A percentile compares a stretch with the other conserved stretches of the same genome.
Evolutionary conservation across 176 grass and related monocot species (phyloP).

Genomic region (Eleusine coracana): DNA sequence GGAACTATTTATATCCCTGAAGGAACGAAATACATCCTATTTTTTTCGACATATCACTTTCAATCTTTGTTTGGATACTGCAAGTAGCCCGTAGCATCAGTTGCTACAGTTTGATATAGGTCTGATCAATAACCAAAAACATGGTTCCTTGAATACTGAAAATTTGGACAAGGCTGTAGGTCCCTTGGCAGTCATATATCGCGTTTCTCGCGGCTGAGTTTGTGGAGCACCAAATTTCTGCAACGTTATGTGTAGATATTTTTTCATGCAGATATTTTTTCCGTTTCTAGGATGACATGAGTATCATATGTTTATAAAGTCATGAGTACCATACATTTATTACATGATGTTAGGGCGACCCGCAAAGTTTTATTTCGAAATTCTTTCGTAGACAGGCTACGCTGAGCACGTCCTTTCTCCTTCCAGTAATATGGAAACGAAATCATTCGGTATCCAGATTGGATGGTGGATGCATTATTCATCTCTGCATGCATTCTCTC

Average conservation of each 20-base stretch:
- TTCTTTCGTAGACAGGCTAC: conserved; percentile 13
- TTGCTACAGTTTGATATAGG: conserved; percentile 22
- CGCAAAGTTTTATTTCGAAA: background rate
- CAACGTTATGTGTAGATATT: conserved; percentile 4
- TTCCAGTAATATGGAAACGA: background rate
- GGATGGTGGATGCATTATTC: conserved; percentile 14
- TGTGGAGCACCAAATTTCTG: background rate
- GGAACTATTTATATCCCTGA: background rate
- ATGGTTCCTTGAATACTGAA: background rate
- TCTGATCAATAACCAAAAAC: conserved; percentile 8
- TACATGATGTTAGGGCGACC: conserved; percentile 5
- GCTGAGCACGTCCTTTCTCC: conserved; percentile 14
- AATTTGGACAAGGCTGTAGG: background rate
- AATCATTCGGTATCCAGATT: conserved; percentile 18
- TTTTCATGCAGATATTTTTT: conserved; percentile 2
- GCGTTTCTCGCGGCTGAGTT: background rate
- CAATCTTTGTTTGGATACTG: conserved; percentile 2
- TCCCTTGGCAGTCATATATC: background rate
- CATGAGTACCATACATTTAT: background rate
- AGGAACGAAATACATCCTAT: background rate
- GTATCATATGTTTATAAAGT: background rate
- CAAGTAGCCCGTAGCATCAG: conserved; percentile 26
- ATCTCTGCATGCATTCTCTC: background rate
- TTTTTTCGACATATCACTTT: background rate
- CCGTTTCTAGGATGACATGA: background rate